Percentiles rank a stretch among this genome's conserved stretches.
These are phyloP conservation scores for Starmerella potacharoeniae DNA, from an alignment of 805 yeast species.

Conservation along the genomic window DNA sequence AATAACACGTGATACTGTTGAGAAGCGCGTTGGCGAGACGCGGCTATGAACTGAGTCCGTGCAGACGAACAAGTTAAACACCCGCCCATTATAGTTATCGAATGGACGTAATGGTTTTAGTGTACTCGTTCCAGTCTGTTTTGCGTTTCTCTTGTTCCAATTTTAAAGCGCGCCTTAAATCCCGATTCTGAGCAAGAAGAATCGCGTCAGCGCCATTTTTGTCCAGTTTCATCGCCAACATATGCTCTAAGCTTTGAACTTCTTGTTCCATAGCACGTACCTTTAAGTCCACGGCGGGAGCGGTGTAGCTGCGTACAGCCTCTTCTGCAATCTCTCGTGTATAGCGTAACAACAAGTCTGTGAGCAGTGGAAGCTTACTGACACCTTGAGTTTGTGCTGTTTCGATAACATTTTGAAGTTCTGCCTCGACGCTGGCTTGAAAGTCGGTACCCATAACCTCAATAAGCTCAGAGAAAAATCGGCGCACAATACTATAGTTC, in stretches of 20 bases:
- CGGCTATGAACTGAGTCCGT: too few relatives aligned
- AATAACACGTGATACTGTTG: too few relatives aligned
- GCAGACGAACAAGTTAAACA: too few relatives aligned
- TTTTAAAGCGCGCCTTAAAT: conserved; percentile 16
- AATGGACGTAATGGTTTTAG: conserved; percentile 1
- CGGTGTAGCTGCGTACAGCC: not conserved
- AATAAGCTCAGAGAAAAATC: conserved; percentile 18
- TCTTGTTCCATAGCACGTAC: conserved; percentile 15
- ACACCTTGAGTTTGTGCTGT: conserved; percentile 6
- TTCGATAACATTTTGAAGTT: conserved; percentile 17
- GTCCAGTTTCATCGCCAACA: conserved; percentile 14
- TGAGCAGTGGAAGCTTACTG: conserved; percentile 21
- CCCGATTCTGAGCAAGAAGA: conserved; percentile 18
- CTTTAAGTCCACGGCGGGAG: not conserved
- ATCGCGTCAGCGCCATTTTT: conserved; percentile 20
- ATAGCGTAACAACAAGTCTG: conserved; percentile 15
- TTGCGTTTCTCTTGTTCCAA: conserved; percentile 20
- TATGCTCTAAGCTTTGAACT: conserved; percentile 13
- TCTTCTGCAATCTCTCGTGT: conserved; percentile 16
- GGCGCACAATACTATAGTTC: conserved; percentile 15
- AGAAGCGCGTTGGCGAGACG: too few relatives aligned
- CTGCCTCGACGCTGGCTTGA: conserved; percentile 13
- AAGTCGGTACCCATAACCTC: conserved; percentile 20
- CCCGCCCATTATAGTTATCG: not conserved
- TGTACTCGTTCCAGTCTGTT: conserved; percentile 17